Base-by-base conservation (phyloP, 1,284 basidiomycete species). In the Xanthoconium separans region DNA sequence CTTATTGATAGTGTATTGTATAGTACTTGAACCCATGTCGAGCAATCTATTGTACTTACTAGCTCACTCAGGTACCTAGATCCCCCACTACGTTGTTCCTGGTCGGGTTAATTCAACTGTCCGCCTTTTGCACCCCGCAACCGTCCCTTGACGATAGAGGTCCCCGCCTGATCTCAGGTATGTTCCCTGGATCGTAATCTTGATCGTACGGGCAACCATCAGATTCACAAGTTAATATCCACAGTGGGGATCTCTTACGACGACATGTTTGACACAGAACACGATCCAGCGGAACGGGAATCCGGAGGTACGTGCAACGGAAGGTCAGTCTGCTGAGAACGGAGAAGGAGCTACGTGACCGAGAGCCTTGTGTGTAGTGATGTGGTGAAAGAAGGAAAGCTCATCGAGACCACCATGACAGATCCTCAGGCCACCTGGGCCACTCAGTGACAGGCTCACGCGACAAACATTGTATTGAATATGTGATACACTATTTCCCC, bases 401-500 rank as follows among this genome's bases (percentile, higher is more conserved):
- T 22, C 10, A 27, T 42, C 6, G 15, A 44, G n/a, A 2, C 10
- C 27, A 24, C 24, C n/a, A n/a, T n/a, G n/a, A n/a, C n/a, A 24
- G 24, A 24, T 24, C 24, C 24, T 24, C 24, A 24, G 24, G 24
- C 24, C 24, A 24, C 24, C 24, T n/a, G n/a, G n/a, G n/a, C n/a
- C n/a, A n/a, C n/a, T 6, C 24, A 24, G 24, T 24, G 24, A 24
- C 24, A 24, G 24, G 24, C 24, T 24, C 24, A 24, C 24, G 6
- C 24, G 24, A 24, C 24, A 37, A 37, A 18, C 16, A 57, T 52
- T 43, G 52, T 41, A 64, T 56, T 48, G 55, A 59, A 55, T 54
- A 62, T n/a, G 40, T 47, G 48, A 53, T 57, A 65, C 43, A 27
- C 47, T 53, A 65, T 44, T 37, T 42, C 49, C 36, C 30, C 47